Conservation (phyloP, 768 basidiomycete genomes). For the Strobilomyces dryophilus region DNA sequence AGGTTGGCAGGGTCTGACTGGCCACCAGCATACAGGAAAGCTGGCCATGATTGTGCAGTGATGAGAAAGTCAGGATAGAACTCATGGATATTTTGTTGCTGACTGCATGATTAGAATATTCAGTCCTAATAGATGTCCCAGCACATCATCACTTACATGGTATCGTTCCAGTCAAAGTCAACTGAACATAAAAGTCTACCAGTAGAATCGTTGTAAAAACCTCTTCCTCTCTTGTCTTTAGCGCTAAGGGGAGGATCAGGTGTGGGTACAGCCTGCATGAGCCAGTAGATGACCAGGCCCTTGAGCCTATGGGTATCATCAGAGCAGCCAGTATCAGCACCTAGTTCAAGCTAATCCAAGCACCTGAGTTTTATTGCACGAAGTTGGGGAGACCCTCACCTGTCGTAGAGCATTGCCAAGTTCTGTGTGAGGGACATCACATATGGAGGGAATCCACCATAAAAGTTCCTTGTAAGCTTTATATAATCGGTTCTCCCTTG, state of each 20-base stretch:
- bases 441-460: too few relatives aligned
- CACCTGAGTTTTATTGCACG: too few relatives aligned
- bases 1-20: background rate
- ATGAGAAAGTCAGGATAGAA: background rate
- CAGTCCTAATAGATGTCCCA: background rate
- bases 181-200: background rate
- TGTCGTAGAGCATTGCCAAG: too few relatives aligned
- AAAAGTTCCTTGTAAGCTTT: too few relatives aligned
- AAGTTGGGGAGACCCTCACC: too few relatives aligned
- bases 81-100: background rate
- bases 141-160: background rate
- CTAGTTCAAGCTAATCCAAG: background rate
- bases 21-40: background rate
- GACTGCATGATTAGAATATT: background rate
- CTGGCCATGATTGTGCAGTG: background rate
- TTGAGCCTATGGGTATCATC: constrained; percentile 2
- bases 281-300: background rate
- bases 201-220: background rate
- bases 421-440: too few relatives aligned
- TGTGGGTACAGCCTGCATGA: background rate
- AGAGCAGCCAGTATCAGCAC: background rate
- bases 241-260: background rate
- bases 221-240: background rate
- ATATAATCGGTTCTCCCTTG: too few relatives aligned
- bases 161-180: background rate